Base-by-base conservation (phyloP, 2,329 filamentous ascomycete species). In the Colletotrichum spinosum region DNA sequence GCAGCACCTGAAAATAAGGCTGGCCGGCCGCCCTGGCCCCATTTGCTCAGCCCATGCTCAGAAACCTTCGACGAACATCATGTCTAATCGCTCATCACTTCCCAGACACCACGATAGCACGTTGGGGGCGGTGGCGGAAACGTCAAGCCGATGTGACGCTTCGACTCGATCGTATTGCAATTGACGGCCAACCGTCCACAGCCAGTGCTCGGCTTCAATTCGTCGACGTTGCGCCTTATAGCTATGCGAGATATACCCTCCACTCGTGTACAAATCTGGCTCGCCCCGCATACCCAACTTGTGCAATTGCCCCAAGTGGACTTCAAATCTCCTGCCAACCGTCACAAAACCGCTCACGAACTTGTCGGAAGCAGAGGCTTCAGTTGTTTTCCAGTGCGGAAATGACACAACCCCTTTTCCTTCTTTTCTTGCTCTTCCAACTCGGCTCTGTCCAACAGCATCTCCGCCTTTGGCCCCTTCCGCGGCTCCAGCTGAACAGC, bases 241-340 rank as follows among this genome's bases (percentile, higher is more conserved):
- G 25, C 25, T 25, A 25, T 25, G 25, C 25, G 25, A 25, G 25
- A 25, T 25, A 25, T 25, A 25, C 25, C 42, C 13, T 25, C 17
- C 17, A 17, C 3, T 17, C 45, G 11, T 25, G 17, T 25, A 17
- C 45, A 48, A 48, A 48, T 8, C 5, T 10, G n/a, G n/a, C 15
- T 33, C 46, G 12, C 46, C 17, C 46, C 46, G 17, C 46, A 49
- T 13, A 11, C 17, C 15, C n/a, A 17, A 49, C 34, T 49, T 49
- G 35, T 49, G 46, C 46, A 49, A 34, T 6, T 34, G 15, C 9
- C 6, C 33, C 46, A 49, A 49, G 46, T 49, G 46, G 46, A 34
- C 25, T 34, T 49, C 46, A 49, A 49, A 49, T 49, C 46, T 49
- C 46, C 46, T 33, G 35, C 4, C 11, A 49, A 49, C 46, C 46